Base-by-base conservation (phyloP, 345 rosid genomes). In the Heritiera fomes region DNA sequence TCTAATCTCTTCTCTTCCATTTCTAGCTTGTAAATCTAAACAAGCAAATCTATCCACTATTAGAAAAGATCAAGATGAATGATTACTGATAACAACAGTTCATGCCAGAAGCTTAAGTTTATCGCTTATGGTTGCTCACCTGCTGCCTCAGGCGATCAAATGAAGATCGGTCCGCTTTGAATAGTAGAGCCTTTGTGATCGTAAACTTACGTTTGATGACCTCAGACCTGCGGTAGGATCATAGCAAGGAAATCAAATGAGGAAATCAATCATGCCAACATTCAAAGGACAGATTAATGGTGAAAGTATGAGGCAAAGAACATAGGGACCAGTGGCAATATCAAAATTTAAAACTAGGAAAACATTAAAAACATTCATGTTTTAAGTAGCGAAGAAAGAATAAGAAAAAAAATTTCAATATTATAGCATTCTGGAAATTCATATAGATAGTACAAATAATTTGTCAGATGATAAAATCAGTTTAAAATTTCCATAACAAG, bases 121-220 rank as follows among this genome's bases (percentile, higher is more conserved):
- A 80, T 79, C 71, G 80, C 68, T 61, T 78, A 82, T 68, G 65
- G 65, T 41, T 67, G 77, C 80, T 83, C 70, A 94, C 98, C 93
- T 94, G 97, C 76, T 94, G 96, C 65, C 87, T 89, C 81, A 91
- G 78, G 77, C 98, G 90, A 79, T 94, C 97, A 77, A 90, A 82
- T 63, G 97, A 91, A 56, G 97, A 94, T 78, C 94, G 87, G 76
- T 94, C 94, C 63, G 98, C 97, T 88, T 91, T 94, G 73, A 86
- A 80, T 38, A 94, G 89, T 71, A 94, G 85, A 75, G 94, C 97
- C 84, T 87, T 94, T 80, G 93, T 83, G 85, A 94, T 90, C 3
- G 93, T 87, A 75, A 88, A 92, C 84, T 83, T 94, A 23, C 98
- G 94, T 75, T 92, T 91, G 68, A 92, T 87, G 68, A 86, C 88